These are phyloP conservation scores for Phallus indusiatus DNA, from an alignment of 768 basidiomycete genomes.

Conservation along the genomic window DNA sequence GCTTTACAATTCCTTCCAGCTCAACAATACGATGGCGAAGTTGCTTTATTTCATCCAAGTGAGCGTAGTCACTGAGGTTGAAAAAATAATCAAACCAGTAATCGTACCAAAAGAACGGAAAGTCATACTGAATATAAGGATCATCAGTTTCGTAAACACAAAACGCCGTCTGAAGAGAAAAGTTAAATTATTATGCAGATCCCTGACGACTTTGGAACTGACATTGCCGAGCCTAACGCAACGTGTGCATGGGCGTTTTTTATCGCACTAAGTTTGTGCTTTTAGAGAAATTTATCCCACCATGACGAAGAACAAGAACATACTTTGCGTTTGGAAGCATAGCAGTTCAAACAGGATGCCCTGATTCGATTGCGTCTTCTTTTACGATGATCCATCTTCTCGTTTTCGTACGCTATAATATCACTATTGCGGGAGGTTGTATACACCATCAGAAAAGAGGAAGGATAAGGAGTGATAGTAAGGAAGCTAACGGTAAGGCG, in stretches of 20 bases:
- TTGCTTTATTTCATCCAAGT: neutral
- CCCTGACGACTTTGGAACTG: neutral
- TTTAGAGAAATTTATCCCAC: neutral
- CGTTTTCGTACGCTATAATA: neutral
- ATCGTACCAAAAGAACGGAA: neutral
- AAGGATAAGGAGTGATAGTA: neutral
- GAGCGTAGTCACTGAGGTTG: neutral
- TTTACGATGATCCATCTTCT: neutral
- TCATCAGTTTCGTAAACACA: conserved; percentile 5
- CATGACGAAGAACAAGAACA: neutral
- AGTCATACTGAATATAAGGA: neutral
- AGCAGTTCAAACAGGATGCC: conserved; percentile 7
- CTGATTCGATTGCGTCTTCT: conserved; percentile 3
- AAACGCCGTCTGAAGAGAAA: neutral
- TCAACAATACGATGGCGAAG: conserved; percentile 2
- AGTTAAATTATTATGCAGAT: neutral
- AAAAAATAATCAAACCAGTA: neutral
- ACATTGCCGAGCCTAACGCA: conserved; percentile 5
- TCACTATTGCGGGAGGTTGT: neutral
- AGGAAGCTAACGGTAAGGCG: neutral
- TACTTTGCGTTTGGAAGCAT: conserved; percentile 5
- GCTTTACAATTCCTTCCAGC: neutral
- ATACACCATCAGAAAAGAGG: neutral
- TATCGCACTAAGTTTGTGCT: neutral
- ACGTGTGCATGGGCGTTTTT: conserved; percentile 3